Base-by-base conservation (phyloP, 2,329 filamentous ascomycete species). In the Xylariaceae sp. region DNA sequence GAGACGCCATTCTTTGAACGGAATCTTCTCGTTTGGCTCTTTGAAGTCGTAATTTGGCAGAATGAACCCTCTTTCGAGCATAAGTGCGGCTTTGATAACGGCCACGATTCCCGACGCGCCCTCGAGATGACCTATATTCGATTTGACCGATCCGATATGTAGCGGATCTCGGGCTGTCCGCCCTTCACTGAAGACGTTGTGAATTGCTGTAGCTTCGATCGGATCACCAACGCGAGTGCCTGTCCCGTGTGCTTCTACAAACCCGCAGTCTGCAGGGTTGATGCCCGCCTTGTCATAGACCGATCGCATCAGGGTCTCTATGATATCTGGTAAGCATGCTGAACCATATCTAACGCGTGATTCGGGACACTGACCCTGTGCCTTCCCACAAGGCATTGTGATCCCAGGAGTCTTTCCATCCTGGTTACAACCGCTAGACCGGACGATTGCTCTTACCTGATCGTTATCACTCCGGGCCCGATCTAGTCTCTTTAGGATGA, bases 351-450 rank as follows among this genome's bases (percentile, higher is more conserved):
- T 17, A 11, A 15, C 18, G 18, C 7, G 10, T 11, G 15, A n/a
- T 32, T 11, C 1, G 27, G 14, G 19, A 27, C 39, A 14, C 60
- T 57, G 32, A 70, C 68, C 69, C 62, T 83, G 80, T 0, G 77
- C 75, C 1, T 67, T 64, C 0, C 67, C 70, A 44, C 68, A 81
- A 0, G 82, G 82, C 63, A 78, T 75, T 0, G 81, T 81, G 44
- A 85, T 75, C 2, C 78, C 79, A 2, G 75, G 74, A 0, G 72
- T 78, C 47, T 66, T 74, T 14, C 82, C 82, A 57, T 85, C 81
- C 53, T 77, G 74, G 57, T 81, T 82, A 42, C 75, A 66, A 2
- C 72, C 76, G 4, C 72, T 76, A 14, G 70, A 74, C 27, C 68
- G 68, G 44, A 83, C 77, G 32, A 81, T 67, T 11, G 75, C 75